Evolutionary conservation across 768 basidiomycete species (phyloP), one percentile per base, ranked within the genome.

Genomic region (Suillus placidus): DNA sequence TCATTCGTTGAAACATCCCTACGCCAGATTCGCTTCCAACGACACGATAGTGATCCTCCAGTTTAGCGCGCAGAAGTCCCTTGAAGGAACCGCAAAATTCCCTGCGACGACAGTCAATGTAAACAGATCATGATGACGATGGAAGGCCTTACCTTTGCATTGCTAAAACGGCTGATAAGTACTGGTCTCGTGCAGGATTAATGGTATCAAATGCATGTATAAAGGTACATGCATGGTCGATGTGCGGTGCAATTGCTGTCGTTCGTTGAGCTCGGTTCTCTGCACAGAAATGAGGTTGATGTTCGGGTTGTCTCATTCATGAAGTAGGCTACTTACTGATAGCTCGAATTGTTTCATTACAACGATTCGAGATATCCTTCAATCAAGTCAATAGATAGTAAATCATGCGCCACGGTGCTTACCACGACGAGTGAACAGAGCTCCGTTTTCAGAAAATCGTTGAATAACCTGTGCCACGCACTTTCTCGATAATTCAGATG

Each of bases 1-100:
- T 62, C 61, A 62, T 62, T 14, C 61, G 61, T 26, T 34, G 47
- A n/a, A 32, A 62, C 30, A 34, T 62, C 23, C 61, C 61, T 4
- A 7, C 8, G 4, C 61, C 61, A 16, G 43, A 51, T 20, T 62
- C 43, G 4, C 32, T 51, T n/a, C 37, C 35, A 30, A 62, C 42
- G 12, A 5, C 8, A 13, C 18, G 4, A 32, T 62, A 62, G 10
- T 62, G 61, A 4, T 47, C 23, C 43, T 23, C n/a, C 6, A 62
- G 20, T 16, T 23, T 45, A 9, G 14, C 32, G 20, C 34, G 43
- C 4, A 62, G n/a, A 30, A 62, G 42, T 30, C 42, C 61, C 42
- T 51, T 51, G 9, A 62, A 62, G 6, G 40, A 34, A 4, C 61
- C 61, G 14, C 45, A 3, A n/a, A 62, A 54, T 2, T 51, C 49